Base-by-base conservation (phyloP, 2,329 filamentous ascomycete genomes). In the Lachnellula suecica region DNA sequence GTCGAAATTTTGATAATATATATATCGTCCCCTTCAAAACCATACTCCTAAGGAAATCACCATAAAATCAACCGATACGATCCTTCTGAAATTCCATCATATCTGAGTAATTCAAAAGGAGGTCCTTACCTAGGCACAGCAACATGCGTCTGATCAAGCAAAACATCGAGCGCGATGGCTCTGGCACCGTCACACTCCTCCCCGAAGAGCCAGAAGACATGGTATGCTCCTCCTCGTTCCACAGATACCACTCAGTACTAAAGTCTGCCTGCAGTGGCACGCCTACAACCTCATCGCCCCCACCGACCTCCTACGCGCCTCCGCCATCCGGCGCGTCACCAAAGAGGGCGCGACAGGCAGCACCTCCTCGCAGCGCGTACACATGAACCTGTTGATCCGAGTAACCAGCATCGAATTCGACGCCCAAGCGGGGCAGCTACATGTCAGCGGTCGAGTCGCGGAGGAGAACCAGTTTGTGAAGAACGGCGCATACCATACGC, bases 141-240 rank as follows among this genome's bases (percentile, higher is more conserved):
- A 59, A 53, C 8, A 89, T 89, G 86, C 79, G 81, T 52, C 75
- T 89, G 40, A 78, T 88, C 61, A 87, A 84, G 66, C 80, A 84
- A 54, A 78, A 79, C 53, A 85, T 89, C 58, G 83, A 87, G 62
- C 79, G 79, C 53, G 79, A 85, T 69, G 84, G 84, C 70, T 81
- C 82, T 1, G 87, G 87, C 25, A 76, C 74, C 27, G 83, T 85
- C 49, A 87, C 83, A 5, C 74, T 90, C 49, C 77, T 83, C 54
- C 87, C 87, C 2, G 85, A 89, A 69, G 86, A 89, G 68, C 83
- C 85, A 46, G 87, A 89, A 71, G 87, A 90, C 62, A 89, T 90
- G 86, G 83, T 85, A 73, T 58, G 63, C 51, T 29, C 3, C 38
- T 22, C n/a, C n/a, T n/a, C n/a, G n/a, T n/a, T n/a, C n/a, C n/a